These are phyloP conservation scores for Zizania latifolia DNA, from an alignment of 176 grass and related monocot species.

Conservation along the genomic window DNA sequence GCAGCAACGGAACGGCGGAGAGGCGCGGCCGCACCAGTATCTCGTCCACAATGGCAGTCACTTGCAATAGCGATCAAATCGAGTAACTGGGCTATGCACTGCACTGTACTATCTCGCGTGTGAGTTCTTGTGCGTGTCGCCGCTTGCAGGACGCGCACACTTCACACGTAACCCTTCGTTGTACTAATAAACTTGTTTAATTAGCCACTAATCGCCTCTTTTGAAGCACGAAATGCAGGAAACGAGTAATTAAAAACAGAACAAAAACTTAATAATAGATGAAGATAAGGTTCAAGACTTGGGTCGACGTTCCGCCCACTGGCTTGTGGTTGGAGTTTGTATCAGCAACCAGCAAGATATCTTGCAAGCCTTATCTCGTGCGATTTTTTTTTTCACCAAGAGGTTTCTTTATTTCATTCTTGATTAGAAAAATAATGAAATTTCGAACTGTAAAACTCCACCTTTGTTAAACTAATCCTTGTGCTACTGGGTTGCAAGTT, in stretches of 20 bases:
- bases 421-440: too few species aligned
- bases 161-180: too few species aligned
- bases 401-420: too few species aligned
- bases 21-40: conserved; percentile 9
- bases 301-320: too few species aligned
- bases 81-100: background rate
- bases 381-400: too few species aligned
- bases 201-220: background rate
- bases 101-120: background rate
- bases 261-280: background rate
- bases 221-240: background rate
- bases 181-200: background rate
- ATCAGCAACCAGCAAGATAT: too few species aligned
- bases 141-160: too few species aligned
- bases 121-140: background rate
- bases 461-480: too few species aligned
- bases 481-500: too few species aligned
- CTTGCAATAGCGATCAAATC: conserved; percentile 16
- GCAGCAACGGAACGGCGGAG: background rate
- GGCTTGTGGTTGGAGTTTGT: too few species aligned
- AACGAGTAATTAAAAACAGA: background rate
- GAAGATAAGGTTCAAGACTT: background rate
- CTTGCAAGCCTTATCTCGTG: too few species aligned
- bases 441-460: too few species aligned
- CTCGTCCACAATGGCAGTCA: conserved; percentile 41